Evolutionary conservation across 768 basidiomycete species (phyloP).

Genomic region (Chiua virens): DNA sequence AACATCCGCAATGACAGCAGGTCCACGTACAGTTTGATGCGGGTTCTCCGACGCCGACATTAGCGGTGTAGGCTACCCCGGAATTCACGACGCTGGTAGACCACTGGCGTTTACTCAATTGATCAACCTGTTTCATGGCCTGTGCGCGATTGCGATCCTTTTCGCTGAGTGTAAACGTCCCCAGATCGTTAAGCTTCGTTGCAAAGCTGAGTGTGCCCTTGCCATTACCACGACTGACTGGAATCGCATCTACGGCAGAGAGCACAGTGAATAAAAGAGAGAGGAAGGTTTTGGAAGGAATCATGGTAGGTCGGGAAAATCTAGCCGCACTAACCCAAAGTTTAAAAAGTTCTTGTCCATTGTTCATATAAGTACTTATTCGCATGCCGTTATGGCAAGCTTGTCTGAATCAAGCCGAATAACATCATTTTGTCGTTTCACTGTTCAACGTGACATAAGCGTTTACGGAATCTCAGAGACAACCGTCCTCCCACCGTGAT

Average conservation of each 20-base stretch:
- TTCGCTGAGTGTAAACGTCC: not conserved
- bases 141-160: constrained; percentile 22
- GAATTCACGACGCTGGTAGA: constrained; percentile 18
- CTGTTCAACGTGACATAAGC: no score
- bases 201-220: not conserved
- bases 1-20: no score
- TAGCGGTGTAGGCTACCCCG: constrained; percentile 23
- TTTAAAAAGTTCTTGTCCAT: no score
- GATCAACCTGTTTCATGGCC: constrained; percentile 1
- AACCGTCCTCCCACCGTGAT: no score
- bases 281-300: not conserved
- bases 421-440: no score
- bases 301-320: not conserved
- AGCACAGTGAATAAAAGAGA: not conserved
- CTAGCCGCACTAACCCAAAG: no score
- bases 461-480: no score
- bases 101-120: constrained; percentile 5
- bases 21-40: constrained; percentile 22
- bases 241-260: not conserved
- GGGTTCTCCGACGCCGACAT: constrained; percentile 30
- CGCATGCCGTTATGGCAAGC: no score
- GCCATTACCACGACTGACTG: not conserved
- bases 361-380: no score
- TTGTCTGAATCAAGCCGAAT: no score
- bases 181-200: not conserved